Evolutionary conservation across 495 filamentous ascomycete species (phyloP).

Genomic region (Aspergillus egyptiacus): DNA sequence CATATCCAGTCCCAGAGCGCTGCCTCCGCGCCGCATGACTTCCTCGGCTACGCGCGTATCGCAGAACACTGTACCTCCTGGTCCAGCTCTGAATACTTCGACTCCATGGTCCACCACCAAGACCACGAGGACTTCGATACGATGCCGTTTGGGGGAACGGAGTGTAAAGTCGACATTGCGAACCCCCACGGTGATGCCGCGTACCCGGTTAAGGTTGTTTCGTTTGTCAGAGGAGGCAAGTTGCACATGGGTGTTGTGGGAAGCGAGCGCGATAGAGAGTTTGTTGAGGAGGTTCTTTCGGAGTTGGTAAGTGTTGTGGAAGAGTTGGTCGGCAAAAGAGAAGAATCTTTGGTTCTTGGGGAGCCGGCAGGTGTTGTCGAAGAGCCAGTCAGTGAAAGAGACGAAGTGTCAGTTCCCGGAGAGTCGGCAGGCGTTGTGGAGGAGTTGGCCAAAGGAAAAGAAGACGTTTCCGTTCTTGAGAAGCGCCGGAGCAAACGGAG

Average conservation of each 20-base stretch:
- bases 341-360: neutral
- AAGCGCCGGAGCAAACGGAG: no score
- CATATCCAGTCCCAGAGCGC: conserved; percentile 15
- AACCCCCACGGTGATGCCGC: conserved; percentile 36
- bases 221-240: conserved; percentile 26
- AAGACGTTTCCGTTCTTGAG: no score
- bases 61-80: conserved; percentile 9
- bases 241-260: conserved; percentile 36
- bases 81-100: conserved; percentile 8
- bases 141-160: conserved; percentile 34
- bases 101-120: conserved; percentile 20
- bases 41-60: conserved; percentile 15
- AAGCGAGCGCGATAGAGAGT: conserved; percentile 21
- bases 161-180: conserved; percentile 31
- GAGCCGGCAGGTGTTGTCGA: neutral
- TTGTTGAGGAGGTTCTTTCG: conserved; percentile 25
- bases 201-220: conserved; percentile 35
- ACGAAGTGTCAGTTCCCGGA: no score
- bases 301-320: conserved; percentile 25
- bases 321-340: conserved; percentile 14
- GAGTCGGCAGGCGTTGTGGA: no score
- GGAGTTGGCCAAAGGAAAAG: no score
- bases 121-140: conserved; percentile 33
- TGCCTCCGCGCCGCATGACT: conserved; percentile 14
- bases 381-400: no score